These are phyloP conservation scores for Leishmania turanica DNA, from an alignment of 208 protist species.

Conservation along the genomic window DNA sequence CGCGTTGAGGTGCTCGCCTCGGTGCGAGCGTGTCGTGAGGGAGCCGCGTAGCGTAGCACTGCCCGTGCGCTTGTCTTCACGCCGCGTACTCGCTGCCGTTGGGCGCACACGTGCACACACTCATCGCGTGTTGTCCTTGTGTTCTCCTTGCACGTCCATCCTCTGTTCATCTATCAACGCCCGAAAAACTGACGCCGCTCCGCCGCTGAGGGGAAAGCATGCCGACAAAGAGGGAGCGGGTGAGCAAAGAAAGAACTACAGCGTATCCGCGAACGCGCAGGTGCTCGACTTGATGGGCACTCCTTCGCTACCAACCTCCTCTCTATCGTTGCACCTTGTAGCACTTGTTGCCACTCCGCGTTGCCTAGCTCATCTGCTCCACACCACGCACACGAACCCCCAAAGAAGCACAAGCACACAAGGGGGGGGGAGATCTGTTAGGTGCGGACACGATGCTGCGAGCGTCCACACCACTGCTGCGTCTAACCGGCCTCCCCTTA, in stretches of 20 bases:
- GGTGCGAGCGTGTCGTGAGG: background rate
- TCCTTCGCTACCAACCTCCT: background rate
- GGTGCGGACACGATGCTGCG: slow-evolving; percentile 4
- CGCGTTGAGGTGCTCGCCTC: background rate
- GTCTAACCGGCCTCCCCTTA: background rate
- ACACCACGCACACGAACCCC: background rate
- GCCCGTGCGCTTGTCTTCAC: background rate
- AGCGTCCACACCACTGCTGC: background rate
- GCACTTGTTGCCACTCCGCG: background rate
- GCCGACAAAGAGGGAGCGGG: background rate
- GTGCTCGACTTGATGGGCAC: background rate
- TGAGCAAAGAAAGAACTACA: background rate
- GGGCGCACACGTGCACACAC: background rate
- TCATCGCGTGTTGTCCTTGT: background rate
- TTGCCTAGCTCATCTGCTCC: background rate
- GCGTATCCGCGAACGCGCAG: background rate
- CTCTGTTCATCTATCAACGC: background rate
- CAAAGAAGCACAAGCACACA: background rate
- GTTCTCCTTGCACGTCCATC: too few relatives aligned
- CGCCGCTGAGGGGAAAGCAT: background rate
- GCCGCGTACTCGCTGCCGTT: background rate
- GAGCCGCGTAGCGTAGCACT: background rate
- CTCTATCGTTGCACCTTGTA: background rate
- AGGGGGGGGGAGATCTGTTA: background rate
- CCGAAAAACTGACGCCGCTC: background rate